These are phyloP conservation scores for Cryptosporidium sp. DNA, from an alignment of 169 alveolate genomes.

Conservation along the genomic window DNA sequence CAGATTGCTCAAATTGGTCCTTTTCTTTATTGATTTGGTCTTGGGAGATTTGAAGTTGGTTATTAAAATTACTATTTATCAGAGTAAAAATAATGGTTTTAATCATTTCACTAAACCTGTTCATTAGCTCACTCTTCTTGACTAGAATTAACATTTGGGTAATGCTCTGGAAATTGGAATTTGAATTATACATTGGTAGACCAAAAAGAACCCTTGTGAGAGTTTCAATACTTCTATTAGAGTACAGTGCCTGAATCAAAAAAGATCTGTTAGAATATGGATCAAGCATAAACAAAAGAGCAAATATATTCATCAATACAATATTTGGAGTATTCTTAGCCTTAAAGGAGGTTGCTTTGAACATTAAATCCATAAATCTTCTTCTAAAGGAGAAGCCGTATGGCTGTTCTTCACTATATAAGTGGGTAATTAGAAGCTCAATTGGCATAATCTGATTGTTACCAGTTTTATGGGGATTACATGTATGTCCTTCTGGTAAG, in stretches of 20 bases:
- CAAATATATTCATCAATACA: conserved; percentile 39
- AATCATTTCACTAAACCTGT: conserved; percentile 35
- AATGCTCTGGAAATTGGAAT: conserved; percentile 28
- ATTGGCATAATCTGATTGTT: conserved; percentile 50
- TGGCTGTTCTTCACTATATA: conserved; percentile 11
- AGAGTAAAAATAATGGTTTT: conserved; percentile 1
- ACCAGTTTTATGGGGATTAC: conserved; percentile 69
- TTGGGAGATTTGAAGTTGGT: not conserved
- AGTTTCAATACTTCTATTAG: conserved; percentile 41
- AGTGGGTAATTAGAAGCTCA: conserved; percentile 38
- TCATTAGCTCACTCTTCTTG: conserved; percentile 45
- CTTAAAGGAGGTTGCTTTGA: not conserved
- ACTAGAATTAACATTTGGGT: conserved; percentile 24
- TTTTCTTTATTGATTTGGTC: not conserved
- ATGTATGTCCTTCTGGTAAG: conserved; percentile 60
- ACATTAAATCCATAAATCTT: conserved; percentile 52
- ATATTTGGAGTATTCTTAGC: conserved; percentile 7
- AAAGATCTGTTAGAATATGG: conserved; percentile 51
- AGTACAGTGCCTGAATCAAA: conserved; percentile 40
- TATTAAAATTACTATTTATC: not conserved
- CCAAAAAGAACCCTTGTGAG: conserved; percentile 47
- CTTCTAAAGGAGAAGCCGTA: conserved; percentile 47
- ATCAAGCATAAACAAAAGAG: conserved; percentile 44
- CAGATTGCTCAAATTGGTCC: conserved; percentile 22
- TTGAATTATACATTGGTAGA: conserved; percentile 18